phyloP scores from a whole-genome alignment of 768 basidiomycete genomes.

The Mycena leptocephala region DNA sequence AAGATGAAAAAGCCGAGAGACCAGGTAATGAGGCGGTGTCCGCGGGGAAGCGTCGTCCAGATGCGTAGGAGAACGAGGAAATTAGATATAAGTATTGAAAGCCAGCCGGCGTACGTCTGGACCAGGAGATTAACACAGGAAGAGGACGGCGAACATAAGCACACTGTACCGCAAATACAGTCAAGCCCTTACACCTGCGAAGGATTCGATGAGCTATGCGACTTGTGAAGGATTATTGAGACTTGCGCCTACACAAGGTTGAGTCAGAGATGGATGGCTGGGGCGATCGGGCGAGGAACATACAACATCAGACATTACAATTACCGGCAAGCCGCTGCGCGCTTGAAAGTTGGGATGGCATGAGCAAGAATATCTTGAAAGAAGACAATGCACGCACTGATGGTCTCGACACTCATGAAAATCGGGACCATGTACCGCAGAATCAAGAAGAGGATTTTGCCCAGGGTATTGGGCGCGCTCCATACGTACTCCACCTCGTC shows the following conservation, averaged over 20 bases:
- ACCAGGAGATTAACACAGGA: neutral
- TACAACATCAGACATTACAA: neutral
- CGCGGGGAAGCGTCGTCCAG: constrained; percentile 49
- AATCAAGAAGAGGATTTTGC: constrained; percentile 52
- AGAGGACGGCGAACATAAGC: neutral
- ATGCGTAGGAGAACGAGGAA: constrained; percentile 50
- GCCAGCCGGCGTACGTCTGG: constrained; percentile 13
- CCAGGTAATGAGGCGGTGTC: constrained; percentile 34
- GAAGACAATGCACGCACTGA: neutral
- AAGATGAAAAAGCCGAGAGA: constrained; percentile 43
- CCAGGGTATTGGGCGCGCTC: constrained; percentile 43
- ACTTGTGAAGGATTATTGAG: neutral
- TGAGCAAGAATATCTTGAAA: neutral
- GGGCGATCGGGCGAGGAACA: neutral
- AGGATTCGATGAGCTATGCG: neutral
- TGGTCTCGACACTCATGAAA: neutral
- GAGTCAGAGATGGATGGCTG: neutral
- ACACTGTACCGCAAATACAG: neutral
- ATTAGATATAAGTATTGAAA: constrained; percentile 22
- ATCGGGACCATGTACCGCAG: constrained; percentile 45
- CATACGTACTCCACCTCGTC: constrained; percentile 55
- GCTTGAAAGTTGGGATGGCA: neutral
- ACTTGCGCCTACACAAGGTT: neutral
- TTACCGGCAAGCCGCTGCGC: neutral
- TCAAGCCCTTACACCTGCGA: constrained; percentile 1